Evolutionary conservation across 2,329 filamentous ascomycete species (phyloP).

Genomic region (Pseudocercospora pini-densiflorae): DNA sequence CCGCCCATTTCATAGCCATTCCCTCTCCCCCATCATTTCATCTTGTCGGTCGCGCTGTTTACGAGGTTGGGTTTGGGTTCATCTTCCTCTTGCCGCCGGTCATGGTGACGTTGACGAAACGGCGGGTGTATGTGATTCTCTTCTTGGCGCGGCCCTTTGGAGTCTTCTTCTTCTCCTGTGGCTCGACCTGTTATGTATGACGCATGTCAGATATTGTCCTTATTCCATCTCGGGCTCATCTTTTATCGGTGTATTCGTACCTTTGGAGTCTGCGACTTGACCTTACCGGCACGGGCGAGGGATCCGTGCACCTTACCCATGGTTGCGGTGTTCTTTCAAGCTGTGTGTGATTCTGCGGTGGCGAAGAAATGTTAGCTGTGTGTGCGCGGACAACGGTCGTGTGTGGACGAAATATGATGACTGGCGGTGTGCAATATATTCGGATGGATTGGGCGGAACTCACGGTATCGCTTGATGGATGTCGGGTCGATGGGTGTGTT

Average conservation of each 20-base stretch:
- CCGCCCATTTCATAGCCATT: slow-evolving; percentile 9
- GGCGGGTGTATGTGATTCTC: slow-evolving; percentile 93
- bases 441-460: slow-evolving; percentile 20
- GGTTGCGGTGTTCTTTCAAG: slow-evolving; percentile 54
- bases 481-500: slow-evolving; percentile 22
- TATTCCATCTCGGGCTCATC: slow-evolving; percentile 5
- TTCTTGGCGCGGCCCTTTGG: slow-evolving; percentile 98
- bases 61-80: slow-evolving; percentile 83
- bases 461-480: slow-evolving; percentile 26
- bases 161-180: slow-evolving; percentile 93
- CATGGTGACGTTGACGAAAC: slow-evolving; percentile 97
- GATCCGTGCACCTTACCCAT: slow-evolving; percentile 96
- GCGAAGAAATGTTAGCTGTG: slow-evolving; percentile 25
- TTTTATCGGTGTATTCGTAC: slow-evolving; percentile 56
- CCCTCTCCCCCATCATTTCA: slow-evolving; percentile 4
- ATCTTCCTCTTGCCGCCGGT: slow-evolving; percentile 99
- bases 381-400: slow-evolving; percentile 12
- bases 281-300: slow-evolving; percentile 94
- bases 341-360: slow-evolving; percentile 29
- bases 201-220: slow-evolving; percentile 9
- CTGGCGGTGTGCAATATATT: neutral
- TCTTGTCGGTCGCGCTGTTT: slow-evolving; percentile 40
- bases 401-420: neutral
- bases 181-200: slow-evolving; percentile 67
- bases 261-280: slow-evolving; percentile 96